Evolutionary conservation across 2,329 filamentous ascomycete genomes (phyloP).

Genomic region (Fusarium sp.): DNA sequence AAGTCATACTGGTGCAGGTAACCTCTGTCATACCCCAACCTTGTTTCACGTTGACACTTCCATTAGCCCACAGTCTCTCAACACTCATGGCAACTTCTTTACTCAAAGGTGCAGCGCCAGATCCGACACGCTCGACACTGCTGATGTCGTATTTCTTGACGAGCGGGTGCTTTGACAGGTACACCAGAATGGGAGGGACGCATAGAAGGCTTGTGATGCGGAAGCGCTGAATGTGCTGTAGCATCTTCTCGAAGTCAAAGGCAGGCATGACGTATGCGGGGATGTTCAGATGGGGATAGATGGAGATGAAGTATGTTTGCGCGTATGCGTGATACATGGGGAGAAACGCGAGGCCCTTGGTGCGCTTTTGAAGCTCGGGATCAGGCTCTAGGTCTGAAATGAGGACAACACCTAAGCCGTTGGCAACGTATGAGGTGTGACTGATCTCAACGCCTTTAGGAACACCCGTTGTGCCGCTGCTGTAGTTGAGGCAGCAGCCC

Average conservation of each 20-base stretch:
- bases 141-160: conserved; percentile 75
- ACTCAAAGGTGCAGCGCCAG: conserved; percentile 75
- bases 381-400: conserved; percentile 56
- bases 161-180: conserved; percentile 75
- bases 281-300: conserved; percentile 60
- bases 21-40: conserved; percentile 91
- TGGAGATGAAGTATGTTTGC: conserved; percentile 75
- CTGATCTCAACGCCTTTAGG: conserved; percentile 86
- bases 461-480: conserved; percentile 78
- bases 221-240: conserved; percentile 73
- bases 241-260: conserved; percentile 79
- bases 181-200: conserved; percentile 80
- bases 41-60: conserved; percentile 60
- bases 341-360: conserved; percentile 70
- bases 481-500: conserved; percentile 80
- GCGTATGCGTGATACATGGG: conserved; percentile 80
- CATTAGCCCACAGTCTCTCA: conserved; percentile 61
- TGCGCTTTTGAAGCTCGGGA: conserved; percentile 50
- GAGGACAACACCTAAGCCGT: conserved; percentile 67
- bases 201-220: conserved; percentile 71
- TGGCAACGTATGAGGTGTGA: conserved; percentile 78
- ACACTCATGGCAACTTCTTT: conserved; percentile 56
- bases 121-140: conserved; percentile 66
- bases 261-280: conserved; percentile 81
- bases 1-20: conserved; percentile 75